A percentile compares a stretch with the other conserved stretches of the same genome.
phyloP scores from a whole-genome alignment of 2,329 filamentous ascomycete species.

The Rhexocercosporidium sp. region DNA sequence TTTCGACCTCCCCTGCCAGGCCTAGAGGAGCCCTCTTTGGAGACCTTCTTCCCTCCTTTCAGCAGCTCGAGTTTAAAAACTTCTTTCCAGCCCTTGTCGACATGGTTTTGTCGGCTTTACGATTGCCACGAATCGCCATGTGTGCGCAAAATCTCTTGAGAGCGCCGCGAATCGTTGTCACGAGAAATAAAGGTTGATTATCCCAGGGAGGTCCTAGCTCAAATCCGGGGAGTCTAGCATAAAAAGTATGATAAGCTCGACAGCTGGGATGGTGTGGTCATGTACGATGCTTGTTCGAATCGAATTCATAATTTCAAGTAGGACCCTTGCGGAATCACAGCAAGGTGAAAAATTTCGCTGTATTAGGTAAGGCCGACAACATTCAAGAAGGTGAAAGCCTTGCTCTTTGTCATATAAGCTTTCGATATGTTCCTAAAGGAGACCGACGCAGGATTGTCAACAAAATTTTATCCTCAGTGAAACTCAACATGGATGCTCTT shows the following conservation, averaged over 20 bases:
- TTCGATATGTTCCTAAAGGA: neutral
- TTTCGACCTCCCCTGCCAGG: neutral
- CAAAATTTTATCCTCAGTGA: too few species aligned
- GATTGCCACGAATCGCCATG: neutral
- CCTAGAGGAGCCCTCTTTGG: neutral
- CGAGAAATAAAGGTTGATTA: neutral
- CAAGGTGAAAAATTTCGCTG: neutral
- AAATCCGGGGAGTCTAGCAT: conserved; percentile 1
- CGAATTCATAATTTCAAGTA: neutral
- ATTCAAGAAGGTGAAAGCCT: neutral
- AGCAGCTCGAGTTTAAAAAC: neutral
- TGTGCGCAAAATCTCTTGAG: neutral
- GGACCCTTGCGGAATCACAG: neutral
- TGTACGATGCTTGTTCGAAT: neutral
- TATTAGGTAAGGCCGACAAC: neutral
- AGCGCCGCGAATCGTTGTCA: neutral
- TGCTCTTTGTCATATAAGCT: neutral
- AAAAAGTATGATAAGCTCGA: neutral
- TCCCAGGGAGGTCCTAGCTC: neutral
- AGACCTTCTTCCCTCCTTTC: neutral
- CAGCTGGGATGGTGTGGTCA: neutral
- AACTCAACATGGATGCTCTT: neutral
- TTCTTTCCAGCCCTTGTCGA: neutral
- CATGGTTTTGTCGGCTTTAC: neutral
- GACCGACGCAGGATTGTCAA: neutral